Base-by-base conservation (phyloP, 2,329 filamentous ascomycete genomes). In the Alternaria arborescens region DNA sequence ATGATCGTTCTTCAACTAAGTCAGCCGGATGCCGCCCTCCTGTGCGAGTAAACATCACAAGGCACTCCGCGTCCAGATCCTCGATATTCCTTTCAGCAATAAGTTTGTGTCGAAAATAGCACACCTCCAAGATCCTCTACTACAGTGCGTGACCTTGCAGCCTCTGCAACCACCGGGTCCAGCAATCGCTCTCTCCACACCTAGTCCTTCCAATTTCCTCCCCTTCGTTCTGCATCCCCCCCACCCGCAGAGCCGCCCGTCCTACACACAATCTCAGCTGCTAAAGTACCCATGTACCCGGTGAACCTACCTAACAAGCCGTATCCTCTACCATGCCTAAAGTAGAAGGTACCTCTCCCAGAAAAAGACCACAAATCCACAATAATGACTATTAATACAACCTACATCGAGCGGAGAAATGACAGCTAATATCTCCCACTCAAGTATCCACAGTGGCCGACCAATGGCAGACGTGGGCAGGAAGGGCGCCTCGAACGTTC, bases 171-270 rank as follows among this genome's bases (percentile, higher is more conserved):
- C 5, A 26, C 48, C 34, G 28, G n/a, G 30, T 32, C 30, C 24
- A 38, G 20, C 52, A 54, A 46, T 36, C 52, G 11, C 51, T 38
- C 43, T 24, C 11, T 38, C 36, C 41, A 53, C 64, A 58, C 46
- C 42, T 14, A 20, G 43, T 51, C 43, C 42, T 43, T 43, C 20
- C 41, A 54, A 34, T 51, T 18, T 8, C 41, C 42, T 52, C 44
- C 38, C 7, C 24, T 20, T 56, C 28, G 30, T 14, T 41, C 30
- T 48, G 52, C 5, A 43, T 46, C 36, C 42, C 65, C 59, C 53
- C 51, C 61, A 61, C 64, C 69, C 71, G 71, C 71, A 73, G 70
- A 73, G 71, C 71, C 71, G 70, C 71, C 68, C 69, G 69, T 69
- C 60, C 60, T 54, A 66, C 68, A 52, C 42, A 24, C 61, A 18